Conservation (phyloP, 1,284 basidiomycete genomes). For the Pascua guehoae region DNA sequence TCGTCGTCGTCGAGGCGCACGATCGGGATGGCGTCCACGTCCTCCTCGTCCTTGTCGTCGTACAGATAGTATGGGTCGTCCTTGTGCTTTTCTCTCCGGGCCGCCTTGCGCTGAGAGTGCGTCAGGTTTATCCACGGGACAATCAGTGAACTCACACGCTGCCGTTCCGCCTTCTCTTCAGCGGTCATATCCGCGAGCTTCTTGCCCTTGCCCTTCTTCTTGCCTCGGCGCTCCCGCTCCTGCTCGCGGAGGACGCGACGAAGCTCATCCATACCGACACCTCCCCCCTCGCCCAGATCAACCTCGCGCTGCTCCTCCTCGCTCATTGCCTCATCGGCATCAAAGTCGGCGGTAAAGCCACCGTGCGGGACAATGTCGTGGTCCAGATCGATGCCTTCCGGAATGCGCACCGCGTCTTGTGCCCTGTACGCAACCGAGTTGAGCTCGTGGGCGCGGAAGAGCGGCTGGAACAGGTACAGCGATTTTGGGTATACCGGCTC, state of each 20-base stretch:
- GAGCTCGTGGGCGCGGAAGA: slow-evolving; percentile 76
- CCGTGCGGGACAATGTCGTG: slow-evolving; percentile 66
- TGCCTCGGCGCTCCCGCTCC: slow-evolving; percentile 48
- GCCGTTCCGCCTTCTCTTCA: slow-evolving; percentile 43
- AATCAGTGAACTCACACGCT: slow-evolving; percentile 34
- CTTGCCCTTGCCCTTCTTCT: slow-evolving; percentile 33
- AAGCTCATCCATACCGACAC: slow-evolving; percentile 49
- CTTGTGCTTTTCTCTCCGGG: slow-evolving; percentile 65
- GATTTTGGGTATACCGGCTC: slow-evolving; percentile 67
- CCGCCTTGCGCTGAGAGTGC: slow-evolving; percentile 61
- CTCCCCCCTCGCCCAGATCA: slow-evolving; percentile 40
- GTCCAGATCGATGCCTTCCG: slow-evolving; percentile 81
- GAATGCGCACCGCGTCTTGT: slow-evolving; percentile 73
- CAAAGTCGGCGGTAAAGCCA: slow-evolving; percentile 51
- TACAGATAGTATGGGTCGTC: slow-evolving; percentile 87
- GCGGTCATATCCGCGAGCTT: slow-evolving; percentile 35
- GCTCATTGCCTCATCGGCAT: slow-evolving; percentile 27
- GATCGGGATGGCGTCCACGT: slow-evolving; percentile 80
- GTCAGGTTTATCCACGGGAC: background rate
- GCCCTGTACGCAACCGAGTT: slow-evolving; percentile 78
- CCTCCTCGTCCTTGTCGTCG: slow-evolving; percentile 53
- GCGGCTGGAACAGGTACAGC: slow-evolving; percentile 75
- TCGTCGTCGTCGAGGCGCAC: slow-evolving; percentile 62
- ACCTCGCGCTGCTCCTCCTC: slow-evolving; percentile 38
- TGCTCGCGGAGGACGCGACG: slow-evolving; percentile 46